phyloP scores from a whole-genome alignment of 345 rosid genomes.

The Dipteronia sinensis region DNA sequence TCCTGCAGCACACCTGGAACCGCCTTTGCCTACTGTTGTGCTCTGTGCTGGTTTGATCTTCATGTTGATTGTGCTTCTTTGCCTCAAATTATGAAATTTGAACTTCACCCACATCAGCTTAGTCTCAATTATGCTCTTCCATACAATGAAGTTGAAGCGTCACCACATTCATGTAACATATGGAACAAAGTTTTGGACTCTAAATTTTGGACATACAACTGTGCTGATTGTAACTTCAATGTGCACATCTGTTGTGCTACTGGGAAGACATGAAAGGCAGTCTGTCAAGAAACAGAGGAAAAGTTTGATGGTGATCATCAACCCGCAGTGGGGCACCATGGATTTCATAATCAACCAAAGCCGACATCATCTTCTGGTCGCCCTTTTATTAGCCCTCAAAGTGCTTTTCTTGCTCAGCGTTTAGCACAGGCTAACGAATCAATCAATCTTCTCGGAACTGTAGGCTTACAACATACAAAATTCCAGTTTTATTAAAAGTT shows the following conservation, averaged over 20 bases:
- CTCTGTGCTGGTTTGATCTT: conserved; percentile 38
- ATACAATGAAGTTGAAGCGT: background rate
- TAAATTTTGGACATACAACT: conserved; percentile 41
- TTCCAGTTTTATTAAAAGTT: too few relatives aligned
- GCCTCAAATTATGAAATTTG: conserved; percentile 26
- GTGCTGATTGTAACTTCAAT: conserved; percentile 33
- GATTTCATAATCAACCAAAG: background rate
- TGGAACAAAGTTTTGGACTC: conserved; percentile 29
- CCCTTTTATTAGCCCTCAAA: too few relatives aligned
- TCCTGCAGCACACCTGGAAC: conserved; percentile 33
- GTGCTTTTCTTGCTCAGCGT: too few relatives aligned
- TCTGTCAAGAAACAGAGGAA: background rate
- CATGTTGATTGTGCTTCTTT: conserved; percentile 36
- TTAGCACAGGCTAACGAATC: too few relatives aligned
- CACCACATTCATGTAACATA: conserved; percentile 23
- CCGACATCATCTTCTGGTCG: too few relatives aligned
- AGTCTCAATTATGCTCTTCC: conserved; percentile 30
- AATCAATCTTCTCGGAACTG: too few relatives aligned
- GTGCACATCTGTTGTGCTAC: conserved; percentile 34
- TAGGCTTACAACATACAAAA: too few relatives aligned
- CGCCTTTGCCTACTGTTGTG: conserved; percentile 34
- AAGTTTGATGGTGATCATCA: background rate
- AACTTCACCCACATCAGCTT: conserved; percentile 34
- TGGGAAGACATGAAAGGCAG: background rate
- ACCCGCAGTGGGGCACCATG: background rate